phyloP scores from a whole-genome alignment of 306 rosid species.

The Heteromeles arbutifolia region DNA sequence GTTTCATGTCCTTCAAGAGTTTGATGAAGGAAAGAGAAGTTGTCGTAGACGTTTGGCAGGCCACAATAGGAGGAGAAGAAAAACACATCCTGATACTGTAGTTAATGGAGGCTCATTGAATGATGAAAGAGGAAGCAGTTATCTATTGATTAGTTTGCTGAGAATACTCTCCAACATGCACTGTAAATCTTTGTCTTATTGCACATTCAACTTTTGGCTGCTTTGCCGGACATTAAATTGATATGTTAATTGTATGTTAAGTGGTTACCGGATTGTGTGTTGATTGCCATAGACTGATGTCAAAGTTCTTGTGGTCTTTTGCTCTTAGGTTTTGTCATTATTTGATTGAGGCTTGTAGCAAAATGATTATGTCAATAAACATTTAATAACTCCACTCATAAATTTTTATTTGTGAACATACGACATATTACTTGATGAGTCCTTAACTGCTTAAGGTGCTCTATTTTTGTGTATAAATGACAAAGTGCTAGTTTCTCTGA shows the following conservation, averaged over 20 bases:
- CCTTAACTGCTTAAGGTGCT: not conserved
- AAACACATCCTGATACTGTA: slow-evolving; percentile 59
- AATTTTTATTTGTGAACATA: no score
- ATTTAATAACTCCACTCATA: not conserved
- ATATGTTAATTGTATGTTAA: not conserved
- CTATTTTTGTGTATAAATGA: not conserved
- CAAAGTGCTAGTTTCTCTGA: not conserved
- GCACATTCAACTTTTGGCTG: slow-evolving; percentile 15
- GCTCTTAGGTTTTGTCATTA: not conserved
- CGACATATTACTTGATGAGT: not conserved
- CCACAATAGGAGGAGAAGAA: slow-evolving; percentile 80
- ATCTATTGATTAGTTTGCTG: slow-evolving; percentile 57
- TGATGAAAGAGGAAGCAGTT: slow-evolving; percentile 63
- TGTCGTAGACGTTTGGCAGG: slow-evolving; percentile 91
- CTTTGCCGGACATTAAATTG: slow-evolving; percentile 2
- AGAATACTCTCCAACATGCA: slow-evolving; percentile 72
- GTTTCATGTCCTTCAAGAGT: slow-evolving; percentile 88
- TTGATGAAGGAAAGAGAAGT: slow-evolving; percentile 93
- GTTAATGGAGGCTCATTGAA: slow-evolving; percentile 54
- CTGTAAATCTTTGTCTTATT: slow-evolving; percentile 40
- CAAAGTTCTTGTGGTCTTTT: not conserved
- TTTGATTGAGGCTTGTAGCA: not conserved
- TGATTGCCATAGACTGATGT: not conserved
- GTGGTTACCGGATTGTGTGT: not conserved
- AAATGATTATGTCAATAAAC: not conserved